Evolutionary conservation across 164 flowering plant genomes (phyloP).

Genomic region (Piper betle): DNA sequence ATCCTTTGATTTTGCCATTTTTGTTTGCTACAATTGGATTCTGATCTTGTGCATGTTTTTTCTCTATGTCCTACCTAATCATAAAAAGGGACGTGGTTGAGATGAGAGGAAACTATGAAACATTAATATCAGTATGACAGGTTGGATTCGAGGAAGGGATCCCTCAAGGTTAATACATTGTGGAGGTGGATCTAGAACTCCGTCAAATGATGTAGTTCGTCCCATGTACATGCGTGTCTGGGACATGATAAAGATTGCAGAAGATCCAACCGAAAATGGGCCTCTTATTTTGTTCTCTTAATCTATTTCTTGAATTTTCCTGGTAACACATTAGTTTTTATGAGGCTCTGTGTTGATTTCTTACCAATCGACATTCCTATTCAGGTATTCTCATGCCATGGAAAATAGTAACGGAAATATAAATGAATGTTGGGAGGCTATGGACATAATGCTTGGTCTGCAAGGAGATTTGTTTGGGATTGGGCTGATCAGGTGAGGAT

Average conservation of each 20-base stretch:
- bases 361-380: neutral
- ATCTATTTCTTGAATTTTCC: neutral
- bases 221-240: conserved; percentile 98
- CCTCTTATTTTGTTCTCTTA: conserved; percentile 60
- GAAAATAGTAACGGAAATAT: conserved; percentile 91
- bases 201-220: conserved; percentile 88
- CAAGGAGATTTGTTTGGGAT: conserved; percentile 99
- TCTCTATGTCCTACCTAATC: neutral
- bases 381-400: conserved; percentile 96
- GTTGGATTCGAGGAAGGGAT: conserved; percentile 85
- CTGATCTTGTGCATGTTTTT: neutral
- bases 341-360: neutral
- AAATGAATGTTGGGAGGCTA: conserved; percentile 85
- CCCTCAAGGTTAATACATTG: conserved; percentile 81
- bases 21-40: no score
- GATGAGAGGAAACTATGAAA: neutral
- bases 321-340: neutral
- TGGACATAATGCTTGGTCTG: conserved; percentile 79
- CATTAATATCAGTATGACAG: conserved; percentile 15
- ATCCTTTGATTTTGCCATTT: no score
- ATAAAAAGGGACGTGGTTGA: neutral
- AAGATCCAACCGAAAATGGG: conserved; percentile 69
- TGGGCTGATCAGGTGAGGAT: conserved; percentile 84
- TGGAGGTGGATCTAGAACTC: conserved; percentile 91
- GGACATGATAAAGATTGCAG: conserved; percentile 84